Conservation (phyloP, 371 early-diverging fungal species). For the Quaeritorhiza haematococci region DNA sequence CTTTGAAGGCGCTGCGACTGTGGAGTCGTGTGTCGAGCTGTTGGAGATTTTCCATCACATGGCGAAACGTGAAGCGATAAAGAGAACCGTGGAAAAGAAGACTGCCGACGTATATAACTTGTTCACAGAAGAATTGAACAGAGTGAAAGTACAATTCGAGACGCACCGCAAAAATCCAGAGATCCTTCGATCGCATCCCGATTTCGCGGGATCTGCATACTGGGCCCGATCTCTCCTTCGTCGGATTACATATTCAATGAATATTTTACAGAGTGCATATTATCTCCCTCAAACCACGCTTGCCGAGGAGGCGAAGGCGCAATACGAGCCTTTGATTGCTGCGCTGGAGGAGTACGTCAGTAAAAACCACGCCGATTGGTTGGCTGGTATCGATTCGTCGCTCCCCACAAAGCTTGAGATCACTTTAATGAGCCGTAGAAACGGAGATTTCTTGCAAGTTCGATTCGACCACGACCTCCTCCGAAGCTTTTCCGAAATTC, state of each 20-base stretch:
- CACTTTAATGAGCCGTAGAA: slow-evolving; percentile 36
- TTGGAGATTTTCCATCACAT: slow-evolving; percentile 51
- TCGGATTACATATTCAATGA: slow-evolving; percentile 36
- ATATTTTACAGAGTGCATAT: slow-evolving; percentile 28
- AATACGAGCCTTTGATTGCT: slow-evolving; percentile 37
- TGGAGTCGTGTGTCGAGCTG: slow-evolving; percentile 44
- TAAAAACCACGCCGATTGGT: slow-evolving; percentile 48
- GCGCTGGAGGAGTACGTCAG: slow-evolving; percentile 49
- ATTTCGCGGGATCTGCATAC: slow-evolving; percentile 48
- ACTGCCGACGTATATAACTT: slow-evolving; percentile 44
- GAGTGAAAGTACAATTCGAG: slow-evolving; percentile 52
- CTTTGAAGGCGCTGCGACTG: slow-evolving; percentile 43
- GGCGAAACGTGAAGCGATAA: slow-evolving; percentile 54
- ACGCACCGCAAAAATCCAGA: slow-evolving; percentile 45
- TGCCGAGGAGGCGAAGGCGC: slow-evolving; percentile 39
- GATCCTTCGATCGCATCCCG: slow-evolving; percentile 46
- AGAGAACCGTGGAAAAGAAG: slow-evolving; percentile 51
- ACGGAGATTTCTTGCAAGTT: slow-evolving; percentile 37
- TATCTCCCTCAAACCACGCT: slow-evolving; percentile 39
- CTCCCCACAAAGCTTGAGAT: slow-evolving; percentile 34
- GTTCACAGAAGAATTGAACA: slow-evolving; percentile 41
- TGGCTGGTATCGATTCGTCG: slow-evolving; percentile 12
- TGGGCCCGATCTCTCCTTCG: slow-evolving; percentile 48
- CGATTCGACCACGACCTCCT: slow-evolving; percentile 47
- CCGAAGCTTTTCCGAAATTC: slow-evolving; percentile 43